Evolutionary conservation across 1,284 basidiomycete genomes (phyloP).

Genomic region (Kalmanozyma brasiliensis): DNA sequence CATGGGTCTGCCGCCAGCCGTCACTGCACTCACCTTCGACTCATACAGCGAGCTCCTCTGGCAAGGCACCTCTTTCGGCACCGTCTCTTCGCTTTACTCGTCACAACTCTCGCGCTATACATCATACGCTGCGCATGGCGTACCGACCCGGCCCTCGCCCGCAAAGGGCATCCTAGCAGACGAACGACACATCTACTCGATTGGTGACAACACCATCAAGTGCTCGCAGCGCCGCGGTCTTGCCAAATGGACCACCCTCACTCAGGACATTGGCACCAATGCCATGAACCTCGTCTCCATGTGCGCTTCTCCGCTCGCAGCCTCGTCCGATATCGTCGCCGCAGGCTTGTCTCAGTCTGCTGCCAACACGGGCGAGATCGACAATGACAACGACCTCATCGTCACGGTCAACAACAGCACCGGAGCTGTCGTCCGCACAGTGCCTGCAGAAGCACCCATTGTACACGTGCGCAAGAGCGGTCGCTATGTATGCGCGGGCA

Average conservation of each 20-base stretch:
- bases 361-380: constrained; percentile 40
- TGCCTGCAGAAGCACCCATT: constrained; percentile 59
- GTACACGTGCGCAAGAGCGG: constrained; percentile 58
- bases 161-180: constrained; percentile 66
- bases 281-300: constrained; percentile 58
- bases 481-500: constrained; percentile 55
- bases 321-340: constrained; percentile 61
- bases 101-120: constrained; percentile 74
- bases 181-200: constrained; percentile 66
- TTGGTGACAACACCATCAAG: constrained; percentile 67
- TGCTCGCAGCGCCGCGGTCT: constrained; percentile 68
- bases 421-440: constrained; percentile 55
- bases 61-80: constrained; percentile 81
- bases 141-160: constrained; percentile 72
- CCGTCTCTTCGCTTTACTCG: constrained; percentile 79
- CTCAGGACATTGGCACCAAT: constrained; percentile 35
- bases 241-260: constrained; percentile 63
- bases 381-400: constrained; percentile 52
- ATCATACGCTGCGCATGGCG: constrained; percentile 70
- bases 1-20: constrained; percentile 54
- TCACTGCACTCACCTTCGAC: constrained; percentile 78
- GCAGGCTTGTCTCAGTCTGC: constrained; percentile 53
- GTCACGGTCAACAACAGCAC: constrained; percentile 59
- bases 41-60: constrained; percentile 88
- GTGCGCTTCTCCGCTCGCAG: constrained; percentile 59